Percentiles rank a stretch among this genome's conserved stretches.
Evolutionary conservation across 2,329 filamentous ascomycete genomes (phyloP).

Genomic region (Ophiostoma novo-ulmi): DNA sequence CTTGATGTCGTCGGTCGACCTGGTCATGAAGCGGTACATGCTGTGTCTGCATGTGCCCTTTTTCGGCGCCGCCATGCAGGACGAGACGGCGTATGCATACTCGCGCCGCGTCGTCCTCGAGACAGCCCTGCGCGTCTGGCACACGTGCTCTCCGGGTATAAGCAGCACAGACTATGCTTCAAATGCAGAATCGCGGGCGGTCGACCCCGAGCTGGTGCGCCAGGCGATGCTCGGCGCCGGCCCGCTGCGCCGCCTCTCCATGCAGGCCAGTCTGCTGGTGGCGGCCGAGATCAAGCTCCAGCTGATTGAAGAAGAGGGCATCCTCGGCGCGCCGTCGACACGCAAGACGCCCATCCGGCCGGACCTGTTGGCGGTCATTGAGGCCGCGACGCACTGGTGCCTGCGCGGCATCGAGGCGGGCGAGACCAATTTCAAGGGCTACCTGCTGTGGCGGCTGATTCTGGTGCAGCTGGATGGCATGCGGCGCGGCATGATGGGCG

Average conservation of each 20-base stretch:
- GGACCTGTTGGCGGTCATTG: not conserved
- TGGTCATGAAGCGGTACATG: slow-evolving; percentile 43
- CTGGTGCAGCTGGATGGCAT: slow-evolving; percentile 41
- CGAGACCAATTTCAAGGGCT: slow-evolving; percentile 53
- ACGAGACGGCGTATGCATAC: slow-evolving; percentile 47
- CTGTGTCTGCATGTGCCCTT: slow-evolving; percentile 52
- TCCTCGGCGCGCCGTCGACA: not conserved
- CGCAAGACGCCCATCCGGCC: not conserved
- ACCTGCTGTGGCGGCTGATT: slow-evolving; percentile 41
- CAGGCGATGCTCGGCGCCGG: not conserved
- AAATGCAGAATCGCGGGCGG: not conserved
- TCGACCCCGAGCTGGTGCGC: not conserved
- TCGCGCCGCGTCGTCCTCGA: slow-evolving; percentile 42
- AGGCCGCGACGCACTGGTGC: slow-evolving; percentile 12
- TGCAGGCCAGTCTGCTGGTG: not conserved
- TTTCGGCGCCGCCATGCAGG: slow-evolving; percentile 38
- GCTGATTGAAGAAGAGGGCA: not conserved
- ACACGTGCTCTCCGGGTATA: not conserved
- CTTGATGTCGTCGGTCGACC: slow-evolving; percentile 35
- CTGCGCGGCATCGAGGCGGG: slow-evolving; percentile 24
- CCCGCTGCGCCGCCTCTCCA: not conserved
- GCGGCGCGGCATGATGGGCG: slow-evolving; percentile 34
- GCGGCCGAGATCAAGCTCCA: not conserved
- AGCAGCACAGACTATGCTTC: too few species aligned
- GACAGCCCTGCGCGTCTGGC: not conserved